Percentiles rank a stretch among this genome's conserved stretches.
Evolutionary conservation across 208 protist species (phyloP).

Genomic region (Naegleria gruberi): DNA sequence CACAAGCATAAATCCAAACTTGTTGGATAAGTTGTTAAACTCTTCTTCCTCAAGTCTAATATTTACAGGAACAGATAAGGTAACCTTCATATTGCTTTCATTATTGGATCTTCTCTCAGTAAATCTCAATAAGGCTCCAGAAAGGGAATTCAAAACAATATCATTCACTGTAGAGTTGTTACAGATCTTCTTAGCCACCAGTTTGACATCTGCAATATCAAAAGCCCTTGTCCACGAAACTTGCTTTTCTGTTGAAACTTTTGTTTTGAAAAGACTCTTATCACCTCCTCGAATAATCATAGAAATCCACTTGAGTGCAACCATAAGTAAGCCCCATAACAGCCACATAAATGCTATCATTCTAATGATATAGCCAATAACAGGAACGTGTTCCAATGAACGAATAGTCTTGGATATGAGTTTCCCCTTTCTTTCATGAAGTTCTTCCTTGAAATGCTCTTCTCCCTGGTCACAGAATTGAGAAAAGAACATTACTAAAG

Average conservation of each 20-base stretch:
- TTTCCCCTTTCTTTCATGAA: neutral
- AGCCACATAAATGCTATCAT: neutral
- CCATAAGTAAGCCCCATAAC: neutral
- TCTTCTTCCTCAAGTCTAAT: neutral
- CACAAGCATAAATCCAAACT: neutral
- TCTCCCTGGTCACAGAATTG: conserved; percentile 2
- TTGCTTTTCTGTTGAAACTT: neutral
- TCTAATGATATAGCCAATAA: neutral
- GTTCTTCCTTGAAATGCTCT: neutral
- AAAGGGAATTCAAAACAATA: neutral
- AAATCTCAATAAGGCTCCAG: neutral
- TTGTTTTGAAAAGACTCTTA: neutral
- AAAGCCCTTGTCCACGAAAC: neutral
- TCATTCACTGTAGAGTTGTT: neutral
- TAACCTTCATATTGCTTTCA: neutral
- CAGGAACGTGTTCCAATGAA: neutral
- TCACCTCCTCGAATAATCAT: neutral
- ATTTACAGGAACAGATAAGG: neutral
- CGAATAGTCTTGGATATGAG: neutral
- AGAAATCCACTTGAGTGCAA: neutral
- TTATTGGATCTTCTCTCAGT: neutral
- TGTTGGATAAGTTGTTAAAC: neutral
- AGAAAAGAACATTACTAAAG: neutral
- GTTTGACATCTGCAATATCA: neutral
- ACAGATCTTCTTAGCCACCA: neutral